Conservation (phyloP, 2,329 filamentous ascomycete species). For the Calonectria hongkongensis region DNA sequence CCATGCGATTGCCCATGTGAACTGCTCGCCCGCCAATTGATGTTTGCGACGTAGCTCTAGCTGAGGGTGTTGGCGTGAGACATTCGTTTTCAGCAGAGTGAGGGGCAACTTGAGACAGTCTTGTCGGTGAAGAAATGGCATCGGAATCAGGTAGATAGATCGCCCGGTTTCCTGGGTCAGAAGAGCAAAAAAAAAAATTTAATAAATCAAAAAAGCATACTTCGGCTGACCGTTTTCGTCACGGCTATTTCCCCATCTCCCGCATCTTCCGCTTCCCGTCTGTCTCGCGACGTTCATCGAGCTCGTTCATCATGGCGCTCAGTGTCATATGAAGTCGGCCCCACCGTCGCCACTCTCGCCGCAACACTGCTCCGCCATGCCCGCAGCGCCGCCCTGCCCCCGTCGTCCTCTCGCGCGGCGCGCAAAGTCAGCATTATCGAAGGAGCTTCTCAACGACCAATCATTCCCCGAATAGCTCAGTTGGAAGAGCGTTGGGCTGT, state of each 20-base stretch:
- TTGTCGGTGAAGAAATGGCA: conserved; percentile 22
- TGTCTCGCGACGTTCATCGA: not conserved
- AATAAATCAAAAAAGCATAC: not conserved
- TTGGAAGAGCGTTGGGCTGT: conserved; percentile 49
- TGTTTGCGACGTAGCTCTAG: conserved; percentile 8
- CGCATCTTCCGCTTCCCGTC: not conserved
- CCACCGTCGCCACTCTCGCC: conserved; percentile 11
- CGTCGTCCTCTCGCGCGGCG: not conserved
- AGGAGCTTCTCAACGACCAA: conserved; percentile 13
- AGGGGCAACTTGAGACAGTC: conserved; percentile 4
- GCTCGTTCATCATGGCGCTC: not conserved
- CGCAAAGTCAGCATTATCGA: conserved; percentile 6
- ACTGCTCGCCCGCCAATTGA: not conserved
- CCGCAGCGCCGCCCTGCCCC: not conserved
- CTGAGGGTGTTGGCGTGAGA: conserved; percentile 4
- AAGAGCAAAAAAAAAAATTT: too few relatives aligned
- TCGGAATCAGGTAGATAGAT: not conserved
- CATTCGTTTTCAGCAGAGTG: conserved; percentile 23
- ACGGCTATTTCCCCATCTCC: not conserved
- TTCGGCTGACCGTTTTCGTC: not conserved
- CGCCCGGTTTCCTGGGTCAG: not conserved
- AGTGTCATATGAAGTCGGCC: conserved; percentile 19
- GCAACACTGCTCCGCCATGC: not conserved
- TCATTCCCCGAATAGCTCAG: conserved; percentile 48
- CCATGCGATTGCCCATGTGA: not conserved